Evolutionary conservation across 1,284 basidiomycete genomes (phyloP).

Genomic region (Golubevia sp.): DNA sequence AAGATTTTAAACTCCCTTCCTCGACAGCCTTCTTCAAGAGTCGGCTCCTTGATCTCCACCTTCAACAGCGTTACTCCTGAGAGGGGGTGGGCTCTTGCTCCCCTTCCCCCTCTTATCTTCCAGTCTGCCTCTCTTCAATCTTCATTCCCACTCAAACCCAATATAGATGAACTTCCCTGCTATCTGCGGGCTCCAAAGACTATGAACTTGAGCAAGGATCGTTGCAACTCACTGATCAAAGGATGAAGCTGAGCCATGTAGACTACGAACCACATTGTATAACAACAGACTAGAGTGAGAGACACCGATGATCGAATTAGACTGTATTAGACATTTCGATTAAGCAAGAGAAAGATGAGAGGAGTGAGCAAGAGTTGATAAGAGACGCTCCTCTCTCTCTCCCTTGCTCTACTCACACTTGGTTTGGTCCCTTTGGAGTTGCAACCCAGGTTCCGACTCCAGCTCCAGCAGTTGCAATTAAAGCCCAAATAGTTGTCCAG

Average conservation of each 20-base stretch:
- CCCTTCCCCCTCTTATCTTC: no score
- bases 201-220: no score
- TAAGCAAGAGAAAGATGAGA: neutral
- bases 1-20: no score
- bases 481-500: conserved; percentile 53
- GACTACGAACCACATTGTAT: conserved; percentile 60
- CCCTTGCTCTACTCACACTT: conserved; percentile 36
- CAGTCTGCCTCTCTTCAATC: no score
- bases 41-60: no score
- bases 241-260: conserved; percentile 60
- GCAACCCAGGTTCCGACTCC: conserved; percentile 39
- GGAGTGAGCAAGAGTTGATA: neutral
- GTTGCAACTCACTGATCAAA: conserved; percentile 57
- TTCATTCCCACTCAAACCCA: no score
- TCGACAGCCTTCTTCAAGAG: no score
- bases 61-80: no score
- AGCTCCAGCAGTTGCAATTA: conserved; percentile 32
- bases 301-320: conserved; percentile 48
- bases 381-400: neutral
- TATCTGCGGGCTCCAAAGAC: no score
- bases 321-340: conserved; percentile 11
- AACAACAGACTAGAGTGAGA: conserved; percentile 55
- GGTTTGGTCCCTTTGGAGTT: conserved; percentile 57
- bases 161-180: no score
- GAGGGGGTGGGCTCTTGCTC: no score